Percentiles rank a stretch among this genome's conserved stretches.
Evolutionary conservation across 2,329 filamentous ascomycete genomes (phyloP).

Genomic region (Epichloe uncinata): DNA sequence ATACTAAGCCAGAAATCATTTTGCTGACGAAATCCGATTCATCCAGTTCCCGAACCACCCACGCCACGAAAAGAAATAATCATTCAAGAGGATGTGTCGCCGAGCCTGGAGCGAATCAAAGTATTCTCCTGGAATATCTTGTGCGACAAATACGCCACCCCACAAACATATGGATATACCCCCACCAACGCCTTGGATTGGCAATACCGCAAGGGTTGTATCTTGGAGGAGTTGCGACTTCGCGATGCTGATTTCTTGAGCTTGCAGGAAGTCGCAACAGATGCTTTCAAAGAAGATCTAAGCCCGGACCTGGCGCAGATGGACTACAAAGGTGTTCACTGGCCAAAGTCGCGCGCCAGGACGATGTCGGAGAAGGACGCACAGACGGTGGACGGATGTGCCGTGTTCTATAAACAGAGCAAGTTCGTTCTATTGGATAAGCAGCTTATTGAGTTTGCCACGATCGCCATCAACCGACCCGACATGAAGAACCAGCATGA

Average conservation of each 20-base stretch:
- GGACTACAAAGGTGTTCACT: conserved; percentile 90
- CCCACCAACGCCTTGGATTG: conserved; percentile 70
- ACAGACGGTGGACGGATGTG: conserved; percentile 85
- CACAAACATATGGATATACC: conserved; percentile 78
- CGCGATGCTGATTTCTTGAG: conserved; percentile 82
- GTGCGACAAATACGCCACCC: conserved; percentile 84
- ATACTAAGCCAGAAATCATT: too few species aligned
- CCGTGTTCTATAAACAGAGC: conserved; percentile 89
- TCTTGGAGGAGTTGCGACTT: conserved; percentile 67
- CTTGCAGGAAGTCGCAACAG: conserved; percentile 84
- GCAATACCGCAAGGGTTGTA: conserved; percentile 73
- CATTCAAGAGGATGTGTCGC: conserved; percentile 53
- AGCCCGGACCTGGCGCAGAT: conserved; percentile 71
- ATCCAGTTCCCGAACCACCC: conserved; percentile 62
- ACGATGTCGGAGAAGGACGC: conserved; percentile 88
- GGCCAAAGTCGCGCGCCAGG: conserved; percentile 76
- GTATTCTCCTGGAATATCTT: conserved; percentile 92
- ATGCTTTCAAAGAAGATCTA: conserved; percentile 87
- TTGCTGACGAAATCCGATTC: conserved; percentile 11
- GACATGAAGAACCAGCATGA: conserved; percentile 97
- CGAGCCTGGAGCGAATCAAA: conserved; percentile 57
- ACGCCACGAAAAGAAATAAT: conserved; percentile 63
- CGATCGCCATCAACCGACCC: conserved; percentile 82
- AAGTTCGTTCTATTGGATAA: conserved; percentile 94
- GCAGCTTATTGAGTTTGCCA: conserved; percentile 82